Evolutionary conservation across 1,284 basidiomycete species (phyloP), one percentile per base, ranked within the genome.

Genomic region (Stereum hirsutum): DNA sequence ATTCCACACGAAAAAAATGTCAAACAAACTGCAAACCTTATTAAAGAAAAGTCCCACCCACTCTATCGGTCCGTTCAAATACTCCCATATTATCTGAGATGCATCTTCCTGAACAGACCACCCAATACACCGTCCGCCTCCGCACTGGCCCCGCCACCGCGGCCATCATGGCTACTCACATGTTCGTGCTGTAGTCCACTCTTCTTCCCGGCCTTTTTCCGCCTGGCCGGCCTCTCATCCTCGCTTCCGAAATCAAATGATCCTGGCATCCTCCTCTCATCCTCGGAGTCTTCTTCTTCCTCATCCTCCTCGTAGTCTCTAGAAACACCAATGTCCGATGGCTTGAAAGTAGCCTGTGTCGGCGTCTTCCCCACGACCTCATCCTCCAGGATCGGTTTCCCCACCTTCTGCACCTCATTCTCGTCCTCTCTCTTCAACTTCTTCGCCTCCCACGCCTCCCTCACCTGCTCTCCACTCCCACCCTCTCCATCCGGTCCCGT

Each of bases 401-500:
- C n/a, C 20, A n/a, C 20, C 36, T 24, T 11, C 5, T 23, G 17
- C 23, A 24, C 20, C 23, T 24, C 10, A 19, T 24, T 23, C 36
- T 23, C 36, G 12, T 24, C 19, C 20, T 24, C 36, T 14, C 21
- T 38, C 23, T 20, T 23, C 19, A 24, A 12, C 24, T 15, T 7
- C 24, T 12, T 8, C 23, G 32, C 34, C 15, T 42, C 32, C 35
- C 39, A 44, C 27, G 20, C 26, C 27, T 28, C 33, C 21, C 23
- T 12, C 42, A 14, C 5, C 15, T 11, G 12, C 12, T 12, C 39
- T 57, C 30, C 37, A 41, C 39, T 56, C 55, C 59, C 61, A 60
- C 31, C 60, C 60, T 3, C 61, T 14, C 35, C 42, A 20, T 38
- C 14, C 60, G 34, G 58, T 60, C 3, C 48, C 53, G 27, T 51